Conservation (phyloP, 345 rosid genomes). For the Eutrema yunnanense region DNA sequence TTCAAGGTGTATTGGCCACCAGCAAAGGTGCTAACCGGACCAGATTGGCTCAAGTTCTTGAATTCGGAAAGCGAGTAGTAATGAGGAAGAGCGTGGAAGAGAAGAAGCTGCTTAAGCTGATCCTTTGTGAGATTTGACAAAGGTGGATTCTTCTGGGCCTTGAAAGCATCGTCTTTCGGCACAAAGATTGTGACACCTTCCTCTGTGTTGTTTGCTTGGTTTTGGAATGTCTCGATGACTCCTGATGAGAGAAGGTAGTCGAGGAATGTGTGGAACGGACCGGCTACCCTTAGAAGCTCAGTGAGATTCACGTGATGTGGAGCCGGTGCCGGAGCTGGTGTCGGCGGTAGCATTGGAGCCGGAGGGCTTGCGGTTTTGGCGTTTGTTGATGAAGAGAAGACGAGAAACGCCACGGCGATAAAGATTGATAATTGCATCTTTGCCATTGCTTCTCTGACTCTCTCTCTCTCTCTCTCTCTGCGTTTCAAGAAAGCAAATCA, state of each 20-base stretch:
- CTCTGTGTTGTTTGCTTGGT: constrained; percentile 81
- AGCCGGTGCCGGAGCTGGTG: constrained; percentile 74
- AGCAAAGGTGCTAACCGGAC: constrained; percentile 64
- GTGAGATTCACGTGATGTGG: constrained; percentile 71
- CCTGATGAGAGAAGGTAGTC: constrained; percentile 59
- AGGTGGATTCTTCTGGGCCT: constrained; percentile 59
- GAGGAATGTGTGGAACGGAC: constrained; percentile 78
- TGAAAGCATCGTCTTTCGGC: constrained; percentile 78
- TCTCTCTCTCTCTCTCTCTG: not conserved
- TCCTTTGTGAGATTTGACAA: constrained; percentile 61
- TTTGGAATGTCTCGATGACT: constrained; percentile 79
- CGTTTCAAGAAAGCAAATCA: constrained; percentile 10
- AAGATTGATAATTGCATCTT: constrained; percentile 39
- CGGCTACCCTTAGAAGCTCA: constrained; percentile 68
- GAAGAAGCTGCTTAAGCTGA: constrained; percentile 68
- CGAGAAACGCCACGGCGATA: constrained; percentile 34
- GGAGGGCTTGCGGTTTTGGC: constrained; percentile 63
- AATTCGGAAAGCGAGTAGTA: constrained; percentile 70
- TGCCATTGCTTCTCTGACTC: constrained; percentile 10
- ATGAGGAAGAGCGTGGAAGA: constrained; percentile 76
- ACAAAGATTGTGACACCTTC: constrained; percentile 89
- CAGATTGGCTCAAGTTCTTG: constrained; percentile 62
- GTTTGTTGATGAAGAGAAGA: constrained; percentile 32
- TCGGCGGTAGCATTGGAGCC: constrained; percentile 34
- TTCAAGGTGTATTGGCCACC: constrained; percentile 62